phyloP scores from a whole-genome alignment of 805 yeast genomes.

The Saccharomycopsis sp. region DNA sequence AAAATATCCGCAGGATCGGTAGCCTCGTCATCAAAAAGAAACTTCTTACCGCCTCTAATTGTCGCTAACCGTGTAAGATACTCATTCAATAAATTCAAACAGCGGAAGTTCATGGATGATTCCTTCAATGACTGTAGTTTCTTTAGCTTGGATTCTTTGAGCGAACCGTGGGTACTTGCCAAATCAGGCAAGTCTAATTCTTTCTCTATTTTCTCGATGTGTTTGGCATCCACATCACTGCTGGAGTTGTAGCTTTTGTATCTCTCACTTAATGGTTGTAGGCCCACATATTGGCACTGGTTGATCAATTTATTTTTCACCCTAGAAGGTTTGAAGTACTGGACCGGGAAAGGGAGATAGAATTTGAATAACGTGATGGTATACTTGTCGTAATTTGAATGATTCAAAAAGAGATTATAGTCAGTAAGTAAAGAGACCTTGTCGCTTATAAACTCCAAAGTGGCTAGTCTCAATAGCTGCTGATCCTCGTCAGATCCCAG shows the following conservation, averaged over 20 bases:
- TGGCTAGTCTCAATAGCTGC: slow-evolving; percentile 3
- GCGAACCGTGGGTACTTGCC: slow-evolving; percentile 1
- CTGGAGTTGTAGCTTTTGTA: not conserved
- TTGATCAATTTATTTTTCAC: not conserved
- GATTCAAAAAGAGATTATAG: slow-evolving; percentile 37
- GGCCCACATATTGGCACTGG: slow-evolving; percentile 7
- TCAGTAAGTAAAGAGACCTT: slow-evolving; percentile 8
- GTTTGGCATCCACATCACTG: not conserved
- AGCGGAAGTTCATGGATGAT: slow-evolving; percentile 11
- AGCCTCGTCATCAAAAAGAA: slow-evolving; percentile 23
- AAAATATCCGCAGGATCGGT: slow-evolving; percentile 31
- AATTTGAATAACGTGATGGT: slow-evolving; percentile 48
- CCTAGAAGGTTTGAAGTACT: slow-evolving; percentile 55
- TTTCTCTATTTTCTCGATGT: slow-evolving; percentile 8
- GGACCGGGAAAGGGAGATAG: slow-evolving; percentile 65
- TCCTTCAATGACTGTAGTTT: slow-evolving; percentile 11
- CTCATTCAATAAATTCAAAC: slow-evolving; percentile 6
- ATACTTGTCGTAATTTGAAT: slow-evolving; percentile 51
- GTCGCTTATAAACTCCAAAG: slow-evolving; percentile 9
- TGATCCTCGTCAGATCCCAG: not conserved
- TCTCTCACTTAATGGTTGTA: not conserved
- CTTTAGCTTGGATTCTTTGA: slow-evolving; percentile 3
- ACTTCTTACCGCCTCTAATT: not conserved
- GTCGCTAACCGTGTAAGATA: not conserved
- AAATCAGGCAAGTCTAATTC: slow-evolving; percentile 13